phyloP scores from a whole-genome alignment of 192 early-diverging fungal species.

The Phlyctochytrium planicorne region DNA sequence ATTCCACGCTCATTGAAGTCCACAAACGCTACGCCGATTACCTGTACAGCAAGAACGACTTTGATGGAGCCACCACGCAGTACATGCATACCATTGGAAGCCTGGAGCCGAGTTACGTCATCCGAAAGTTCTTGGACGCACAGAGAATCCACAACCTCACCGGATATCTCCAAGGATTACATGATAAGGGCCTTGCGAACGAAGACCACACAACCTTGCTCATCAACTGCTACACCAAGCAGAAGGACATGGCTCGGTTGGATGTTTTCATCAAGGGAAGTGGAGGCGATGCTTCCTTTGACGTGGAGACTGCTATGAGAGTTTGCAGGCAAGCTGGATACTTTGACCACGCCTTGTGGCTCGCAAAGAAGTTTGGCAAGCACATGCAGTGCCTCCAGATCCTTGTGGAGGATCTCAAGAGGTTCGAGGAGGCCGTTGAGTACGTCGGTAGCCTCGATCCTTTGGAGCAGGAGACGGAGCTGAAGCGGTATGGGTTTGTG shows the following conservation, averaged over 20 bases:
- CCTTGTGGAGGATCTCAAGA: constrained; percentile 82
- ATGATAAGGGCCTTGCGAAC: constrained; percentile 82
- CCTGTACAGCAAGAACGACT: constrained; percentile 78
- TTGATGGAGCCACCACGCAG: constrained; percentile 86
- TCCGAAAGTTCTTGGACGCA: constrained; percentile 94
- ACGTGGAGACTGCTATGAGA: constrained; percentile 90
- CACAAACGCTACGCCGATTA: constrained; percentile 93
- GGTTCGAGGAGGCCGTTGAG: constrained; percentile 71
- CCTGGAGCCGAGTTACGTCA: constrained; percentile 94
- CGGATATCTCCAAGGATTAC: constrained; percentile 85
- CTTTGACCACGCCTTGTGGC: constrained; percentile 84
- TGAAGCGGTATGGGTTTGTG: constrained; percentile 43
- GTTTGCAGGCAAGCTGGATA: constrained; percentile 92
- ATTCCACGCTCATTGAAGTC: constrained; percentile 84
- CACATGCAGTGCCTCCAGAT: constrained; percentile 87
- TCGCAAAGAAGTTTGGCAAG: constrained; percentile 80
- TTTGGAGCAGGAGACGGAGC: constrained; percentile 21
- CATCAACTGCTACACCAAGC: constrained; percentile 96
- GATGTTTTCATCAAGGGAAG: constrained; percentile 82
- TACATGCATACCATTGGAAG: constrained; percentile 90
- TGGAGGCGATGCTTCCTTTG: constrained; percentile 60
- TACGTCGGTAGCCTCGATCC: constrained; percentile 60
- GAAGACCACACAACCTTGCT: constrained; percentile 94
- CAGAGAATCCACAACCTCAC: constrained; percentile 90
- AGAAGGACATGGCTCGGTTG: constrained; percentile 80